Base-by-base conservation (phyloP, 2,329 filamentous ascomycete species). In the Aureobasidium sp. region DNA sequence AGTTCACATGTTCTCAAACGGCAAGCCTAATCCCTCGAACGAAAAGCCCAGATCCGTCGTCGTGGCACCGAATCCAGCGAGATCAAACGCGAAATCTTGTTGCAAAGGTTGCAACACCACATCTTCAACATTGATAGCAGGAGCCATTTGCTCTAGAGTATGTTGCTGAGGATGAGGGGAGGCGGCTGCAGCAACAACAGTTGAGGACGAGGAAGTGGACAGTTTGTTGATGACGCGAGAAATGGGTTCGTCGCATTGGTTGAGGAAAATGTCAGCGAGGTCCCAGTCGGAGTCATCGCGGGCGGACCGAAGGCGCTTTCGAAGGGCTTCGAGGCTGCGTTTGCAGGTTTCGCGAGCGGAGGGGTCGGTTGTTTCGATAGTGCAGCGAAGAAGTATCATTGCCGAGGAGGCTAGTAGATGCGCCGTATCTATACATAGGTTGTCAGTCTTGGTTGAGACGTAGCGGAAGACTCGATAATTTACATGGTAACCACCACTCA, bases 261-360 rank as follows among this genome's bases (percentile, higher is more conserved):
- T 60, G n/a, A 60, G 57, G 57, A 60, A 60, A 13, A 60, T 60
- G 36, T 60, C 57, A 6, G 57, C 57, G 3, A 60, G 41, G 13
- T 60, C 57, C 57, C 57, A 60, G 27, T 30, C 16, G 10, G 25
- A 21, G n/a, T 45, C 45, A 9, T 60, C 57, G n/a, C 57, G 57
- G 29, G 57, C 57, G 13, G 57, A 49, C 10, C 57, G 57, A 1
- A 60, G 36, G n/a, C 57, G 57, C 32, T 51, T 49, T 16, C 57
- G 34, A 5, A 60, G 57, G 27, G 32, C 5, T 32, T 50, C 45
- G 27, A 60, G 57, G 8, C 45, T 50, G 30, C 21, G 25, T 41
- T 44, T 49, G 37, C 57, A 60, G 37, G 57, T 42, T 27, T 50
- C 47, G 1, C 57, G 37, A 3, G 57, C n/a, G 3, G 10, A 4